Conservation (phyloP, 768 basidiomycete species). For the Mycena haematopus region DNA sequence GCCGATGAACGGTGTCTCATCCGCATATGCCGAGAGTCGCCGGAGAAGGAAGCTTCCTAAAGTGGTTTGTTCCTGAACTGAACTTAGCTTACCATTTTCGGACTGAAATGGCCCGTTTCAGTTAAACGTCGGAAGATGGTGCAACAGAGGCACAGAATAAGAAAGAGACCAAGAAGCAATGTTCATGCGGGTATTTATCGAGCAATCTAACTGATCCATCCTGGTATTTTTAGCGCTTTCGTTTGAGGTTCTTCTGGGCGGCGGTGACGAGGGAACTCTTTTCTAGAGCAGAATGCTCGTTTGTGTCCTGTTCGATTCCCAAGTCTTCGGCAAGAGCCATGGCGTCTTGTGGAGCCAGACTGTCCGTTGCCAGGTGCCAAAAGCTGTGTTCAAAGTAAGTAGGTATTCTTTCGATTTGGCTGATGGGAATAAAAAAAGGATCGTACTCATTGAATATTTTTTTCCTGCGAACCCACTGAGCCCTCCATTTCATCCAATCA, state of each 20-base stretch:
- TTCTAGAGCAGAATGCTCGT: conserved; percentile 74
- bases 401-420: not conserved
- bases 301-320: conserved; percentile 79
- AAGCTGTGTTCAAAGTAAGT: conserved; percentile 55
- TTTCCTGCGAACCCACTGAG: conserved; percentile 78
- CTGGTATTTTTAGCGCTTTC: conserved; percentile 49
- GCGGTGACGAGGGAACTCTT: conserved; percentile 60
- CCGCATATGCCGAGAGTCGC: conserved; percentile 10
- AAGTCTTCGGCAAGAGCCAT: conserved; percentile 74
- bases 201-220: conserved; percentile 7
- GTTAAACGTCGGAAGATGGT: conserved; percentile 6
- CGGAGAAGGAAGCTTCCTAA: conserved; percentile 1
- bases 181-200: conserved; percentile 1
- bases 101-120: not conserved
- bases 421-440: not conserved
- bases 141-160: conserved; percentile 15
- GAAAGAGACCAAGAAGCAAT: conserved; percentile 9
- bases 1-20: conserved; percentile 1
- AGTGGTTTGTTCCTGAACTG: not conserved
- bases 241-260: conserved; percentile 49
- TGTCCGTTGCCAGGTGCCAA: conserved; percentile 75
- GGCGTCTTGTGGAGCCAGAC: conserved; percentile 70
- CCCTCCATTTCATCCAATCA: conserved; percentile 82
- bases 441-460: conserved; percentile 80
- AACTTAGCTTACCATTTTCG: conserved; percentile 10